Evolutionary conservation across 202 grass and related monocot species (phyloP), one percentile per base, ranked within the genome.

Genomic region (Tripidium arundinaceum): DNA sequence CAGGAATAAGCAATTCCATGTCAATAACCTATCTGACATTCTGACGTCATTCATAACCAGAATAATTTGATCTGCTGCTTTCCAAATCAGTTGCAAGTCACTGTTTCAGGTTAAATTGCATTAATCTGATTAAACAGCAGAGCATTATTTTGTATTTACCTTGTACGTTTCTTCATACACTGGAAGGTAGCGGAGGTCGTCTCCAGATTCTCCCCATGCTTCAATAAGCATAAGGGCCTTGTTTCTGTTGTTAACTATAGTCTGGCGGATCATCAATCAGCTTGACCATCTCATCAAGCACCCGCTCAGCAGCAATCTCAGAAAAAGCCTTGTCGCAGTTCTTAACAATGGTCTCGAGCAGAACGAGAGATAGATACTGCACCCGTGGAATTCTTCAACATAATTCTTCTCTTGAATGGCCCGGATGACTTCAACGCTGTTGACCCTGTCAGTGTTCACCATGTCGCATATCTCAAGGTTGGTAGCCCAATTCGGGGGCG

Each of bases 381-480:
- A 94, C 91, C 40, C 76, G 89, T 69, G 3, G 89, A 75, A 70
- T 87, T 83, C 79, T 85, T 95, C 79, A 98, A 43, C 86, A 91
- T 84, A 68, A 98, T 89, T 26, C 92, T 61, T 63, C 84, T 91
- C 86, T 98, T 98, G 68, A 98, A 55, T 84, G 86, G 69, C 89
- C 11, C 87, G 83, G 57, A 95, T 90, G 50, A 98, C 37, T 45
- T 98, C 88, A 21, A 91, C 29, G 5, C 88, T 94, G 81, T 87
- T 86, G 37, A 89, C 83, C 26, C 50, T 87, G n/a, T 78, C 86
- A 1, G 80, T 84, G 68, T 94, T 98, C 34, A 92, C 75, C 90
- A 90, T 78, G 8, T 93, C 88, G 1, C 94, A 98, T 41, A 98
- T 95, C 79, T 98, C 95, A 50, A 98, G 88, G 76, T 95, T 98